Conservation (phyloP, 2,329 filamentous ascomycete genomes). For the Orbilia ellipsospora region DNA sequence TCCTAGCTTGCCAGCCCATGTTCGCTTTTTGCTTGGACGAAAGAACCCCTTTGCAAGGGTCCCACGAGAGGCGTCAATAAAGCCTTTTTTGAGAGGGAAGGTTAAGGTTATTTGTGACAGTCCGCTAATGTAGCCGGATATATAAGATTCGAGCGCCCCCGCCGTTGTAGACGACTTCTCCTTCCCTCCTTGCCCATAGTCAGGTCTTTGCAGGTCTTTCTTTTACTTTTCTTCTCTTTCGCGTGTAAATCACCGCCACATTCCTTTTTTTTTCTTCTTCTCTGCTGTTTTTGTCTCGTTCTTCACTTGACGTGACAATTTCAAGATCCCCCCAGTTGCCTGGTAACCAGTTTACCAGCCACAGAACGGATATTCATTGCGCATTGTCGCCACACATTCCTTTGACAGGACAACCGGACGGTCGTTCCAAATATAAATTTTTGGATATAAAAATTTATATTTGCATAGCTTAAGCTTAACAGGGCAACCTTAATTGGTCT, state of each 20-base stretch:
- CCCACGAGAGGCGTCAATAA: constrained; percentile 18
- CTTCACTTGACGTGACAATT: constrained; percentile 12
- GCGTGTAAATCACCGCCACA: constrained; percentile 26
- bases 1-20: constrained; percentile 1
- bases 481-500: too few relatives aligned
- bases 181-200: constrained; percentile 49
- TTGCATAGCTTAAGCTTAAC: too few relatives aligned
- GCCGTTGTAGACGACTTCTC: constrained; percentile 19
- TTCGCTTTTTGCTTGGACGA: neutral
- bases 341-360: constrained; percentile 35
- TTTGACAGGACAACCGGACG: constrained; percentile 45
- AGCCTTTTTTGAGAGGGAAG: constrained; percentile 8
- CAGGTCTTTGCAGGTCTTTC: constrained; percentile 33
- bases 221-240: constrained; percentile 1
- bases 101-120: constrained; percentile 6
- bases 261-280: constrained; percentile 45
- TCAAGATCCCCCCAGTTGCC: constrained; percentile 21
- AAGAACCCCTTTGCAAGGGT: constrained; percentile 24
- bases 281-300: constrained; percentile 11
- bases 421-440: neutral
- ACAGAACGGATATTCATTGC: constrained; percentile 12
- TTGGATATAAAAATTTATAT: too few relatives aligned
- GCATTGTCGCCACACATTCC: constrained; percentile 39
- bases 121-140: constrained; percentile 9
- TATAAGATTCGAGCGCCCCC: constrained; percentile 43